These are phyloP conservation scores for Magnaporthiopsis rhizophila DNA, from an alignment of 2,329 filamentous ascomycete species.

Conservation along the genomic window DNA sequence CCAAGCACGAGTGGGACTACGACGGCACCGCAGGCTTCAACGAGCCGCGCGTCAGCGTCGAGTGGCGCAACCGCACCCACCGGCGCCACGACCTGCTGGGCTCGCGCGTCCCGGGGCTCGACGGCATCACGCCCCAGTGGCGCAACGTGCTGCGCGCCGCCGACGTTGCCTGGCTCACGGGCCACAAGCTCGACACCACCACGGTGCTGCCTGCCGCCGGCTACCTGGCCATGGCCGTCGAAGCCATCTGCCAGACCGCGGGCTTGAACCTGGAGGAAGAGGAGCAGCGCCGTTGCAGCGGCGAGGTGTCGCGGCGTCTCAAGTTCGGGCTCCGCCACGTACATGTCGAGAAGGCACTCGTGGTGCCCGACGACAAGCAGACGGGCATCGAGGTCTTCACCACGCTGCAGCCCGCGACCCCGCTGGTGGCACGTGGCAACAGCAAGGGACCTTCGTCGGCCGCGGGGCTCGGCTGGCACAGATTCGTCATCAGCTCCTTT, in stretches of 20 bases:
- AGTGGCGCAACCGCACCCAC: constrained; percentile 20
- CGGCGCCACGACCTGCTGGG: constrained; percentile 32
- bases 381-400: background rate
- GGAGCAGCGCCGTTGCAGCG: background rate
- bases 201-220: constrained; percentile 15
- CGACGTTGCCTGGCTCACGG: constrained; percentile 23
- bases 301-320: too few species aligned
- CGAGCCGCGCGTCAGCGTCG: constrained; percentile 24
- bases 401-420: background rate
- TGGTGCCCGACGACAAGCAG: background rate
- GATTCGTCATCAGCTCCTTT: too few species aligned
- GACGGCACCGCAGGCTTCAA: background rate
- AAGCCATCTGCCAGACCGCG: constrained; percentile 9
- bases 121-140: constrained; percentile 9
- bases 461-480: too few species aligned
- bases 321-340: too few species aligned
- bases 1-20: constrained; percentile 40
- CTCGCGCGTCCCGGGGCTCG: constrained; percentile 11
- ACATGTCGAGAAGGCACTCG: too few species aligned
- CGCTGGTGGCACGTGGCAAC: background rate
- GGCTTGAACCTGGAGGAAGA: background rate
- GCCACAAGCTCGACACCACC: constrained; percentile 17
- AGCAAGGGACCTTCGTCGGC: too few species aligned
- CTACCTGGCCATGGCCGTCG: constrained; percentile 13
- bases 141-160: constrained; percentile 21